phyloP scores from a whole-genome alignment of 345 rosid genomes.

The Firmiana major region DNA sequence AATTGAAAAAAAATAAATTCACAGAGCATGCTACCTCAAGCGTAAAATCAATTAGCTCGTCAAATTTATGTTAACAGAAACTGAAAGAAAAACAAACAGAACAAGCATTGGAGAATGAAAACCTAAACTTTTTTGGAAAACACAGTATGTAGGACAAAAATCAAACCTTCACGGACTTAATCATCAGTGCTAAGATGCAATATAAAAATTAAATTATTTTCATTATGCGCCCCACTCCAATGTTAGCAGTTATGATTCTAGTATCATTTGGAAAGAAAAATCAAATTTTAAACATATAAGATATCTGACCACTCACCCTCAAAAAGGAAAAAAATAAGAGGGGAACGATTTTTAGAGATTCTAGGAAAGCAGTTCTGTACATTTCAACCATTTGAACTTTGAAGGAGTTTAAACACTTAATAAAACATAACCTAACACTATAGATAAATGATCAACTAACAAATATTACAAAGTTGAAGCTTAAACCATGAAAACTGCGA shows the following conservation, averaged over 20 bases:
- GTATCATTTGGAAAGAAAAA: not conserved
- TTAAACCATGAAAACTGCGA: not conserved
- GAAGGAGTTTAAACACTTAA: not conserved
- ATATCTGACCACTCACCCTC: not conserved
- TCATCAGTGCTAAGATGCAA: not conserved
- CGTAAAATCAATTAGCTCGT: not conserved
- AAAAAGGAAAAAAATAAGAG: not conserved
- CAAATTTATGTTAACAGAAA: not conserved
- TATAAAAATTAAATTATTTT: not conserved
- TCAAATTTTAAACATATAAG: not conserved
- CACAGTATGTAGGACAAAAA: not conserved
- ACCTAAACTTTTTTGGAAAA: not conserved
- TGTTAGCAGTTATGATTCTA: not conserved
- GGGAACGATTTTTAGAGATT: not conserved
- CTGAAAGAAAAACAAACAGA: not conserved
- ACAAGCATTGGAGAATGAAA: not conserved
- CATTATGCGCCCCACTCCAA: not conserved
- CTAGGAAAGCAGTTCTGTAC: not conserved
- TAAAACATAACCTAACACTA: not conserved
- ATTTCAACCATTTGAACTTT: not conserved
- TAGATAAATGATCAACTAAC: not conserved
- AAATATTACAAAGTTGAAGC: not conserved
- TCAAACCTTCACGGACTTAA: not conserved
- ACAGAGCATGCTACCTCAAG: constrained; percentile 1
- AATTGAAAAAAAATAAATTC: not conserved